Base-by-base conservation (phyloP, 305 asterid species). In the Euphrasia arctica region DNA sequence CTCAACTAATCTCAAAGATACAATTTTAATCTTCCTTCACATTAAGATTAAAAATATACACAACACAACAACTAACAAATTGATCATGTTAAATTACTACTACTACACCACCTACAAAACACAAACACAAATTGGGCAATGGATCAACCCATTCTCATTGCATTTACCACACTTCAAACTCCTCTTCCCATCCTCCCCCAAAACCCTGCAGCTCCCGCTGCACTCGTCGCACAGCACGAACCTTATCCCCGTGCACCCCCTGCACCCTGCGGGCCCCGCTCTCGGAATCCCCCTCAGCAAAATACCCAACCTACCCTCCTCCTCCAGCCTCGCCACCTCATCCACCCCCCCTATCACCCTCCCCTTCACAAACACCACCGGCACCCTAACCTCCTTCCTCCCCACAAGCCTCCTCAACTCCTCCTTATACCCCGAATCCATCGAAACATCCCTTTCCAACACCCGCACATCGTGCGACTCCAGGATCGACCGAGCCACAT, bases 111-210 rank as follows among this genome's bases (percentile, higher is more conserved):
- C 18, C 11, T 13, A 51, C 18, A 18, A 51, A 18, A 31, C 34
- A 31, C 34, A 29, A 76, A 82, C 72, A 63, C 97, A 89, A 5
- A 85, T 63, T 8, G 96, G 90, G 52, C 97, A 89, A 27, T 79
- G 93, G 27, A 87, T 82, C 75, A 92, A 74, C 32, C 98, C 97
- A 79, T 92, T 92, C 79, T 92, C 98, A 69, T 92, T 92, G 70
- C 98, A 92, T 66, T 84, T 78, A 3, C 62, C 71, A 70, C 98
- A 89, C 65, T 82, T 89, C 6, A 79, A 74, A 48, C 82, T 87
- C 80, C 69, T 80, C 81, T 71, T 89, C 45, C 88, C 87, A 73
- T 79, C 86, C 36, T 77, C 80, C 9, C 82, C 95, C 67, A 85
- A 58, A 12, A 89, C 75, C 45, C 81, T 89, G 59, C 96, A 79